Evolutionary conservation across 2,329 filamentous ascomycete species (phyloP).

Genomic region (Phialemonium atrogriseum): DNA sequence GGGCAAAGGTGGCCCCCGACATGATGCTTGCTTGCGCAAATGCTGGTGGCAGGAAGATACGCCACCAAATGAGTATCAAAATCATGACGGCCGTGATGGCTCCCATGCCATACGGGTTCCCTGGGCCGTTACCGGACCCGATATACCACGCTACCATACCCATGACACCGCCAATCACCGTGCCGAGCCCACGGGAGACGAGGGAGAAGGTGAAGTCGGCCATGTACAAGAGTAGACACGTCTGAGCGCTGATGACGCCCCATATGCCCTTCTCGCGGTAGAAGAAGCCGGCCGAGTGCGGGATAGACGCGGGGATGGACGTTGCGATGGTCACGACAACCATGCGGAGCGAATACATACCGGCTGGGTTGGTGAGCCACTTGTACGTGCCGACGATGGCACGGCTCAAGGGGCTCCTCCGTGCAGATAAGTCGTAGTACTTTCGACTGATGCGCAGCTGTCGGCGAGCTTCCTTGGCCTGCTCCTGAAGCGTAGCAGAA

Average conservation of each 20-base stretch:
- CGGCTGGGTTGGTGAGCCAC: constrained; percentile 33
- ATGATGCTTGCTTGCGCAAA: constrained; percentile 22
- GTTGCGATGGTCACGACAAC: constrained; percentile 36
- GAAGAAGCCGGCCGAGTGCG: constrained; percentile 36
- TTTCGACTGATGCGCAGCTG: too few species aligned
- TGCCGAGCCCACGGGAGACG: constrained; percentile 30
- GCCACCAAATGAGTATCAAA: constrained; percentile 24
- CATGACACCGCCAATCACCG: constrained; percentile 35
- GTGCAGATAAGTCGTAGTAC: too few species aligned
- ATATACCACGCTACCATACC: constrained; percentile 43
- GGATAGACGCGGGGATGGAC: constrained; percentile 31
- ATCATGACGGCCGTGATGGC: constrained; percentile 33
- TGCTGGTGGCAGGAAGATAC: constrained; percentile 22
- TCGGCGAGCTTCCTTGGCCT: too few species aligned
- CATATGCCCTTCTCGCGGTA: constrained; percentile 44
- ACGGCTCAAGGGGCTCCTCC: too few species aligned
- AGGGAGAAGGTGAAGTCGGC: constrained; percentile 41
- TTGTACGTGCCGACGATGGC: constrained; percentile 24
- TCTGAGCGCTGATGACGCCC: constrained; percentile 43
- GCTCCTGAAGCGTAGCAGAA: too few species aligned
- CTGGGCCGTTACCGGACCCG: constrained; percentile 35
- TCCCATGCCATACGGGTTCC: constrained; percentile 41
- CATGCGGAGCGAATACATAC: constrained; percentile 38
- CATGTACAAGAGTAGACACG: constrained; percentile 37
- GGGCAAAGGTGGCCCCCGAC: constrained; percentile 27